phyloP scores from a whole-genome alignment of 768 basidiomycete genomes.

The Kwoniella botswanensis region DNA sequence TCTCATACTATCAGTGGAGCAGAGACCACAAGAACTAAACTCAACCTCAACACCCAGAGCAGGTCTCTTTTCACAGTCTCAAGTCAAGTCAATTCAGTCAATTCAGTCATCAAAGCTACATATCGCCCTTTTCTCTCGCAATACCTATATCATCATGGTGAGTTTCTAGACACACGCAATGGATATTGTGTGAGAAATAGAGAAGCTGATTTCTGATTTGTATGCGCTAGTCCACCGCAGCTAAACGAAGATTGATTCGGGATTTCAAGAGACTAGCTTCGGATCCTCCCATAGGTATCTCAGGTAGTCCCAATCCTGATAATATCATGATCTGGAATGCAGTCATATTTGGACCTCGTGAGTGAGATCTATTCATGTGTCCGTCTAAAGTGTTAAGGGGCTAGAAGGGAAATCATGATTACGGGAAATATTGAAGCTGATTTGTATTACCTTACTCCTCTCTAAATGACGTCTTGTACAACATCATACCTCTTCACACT shows the following conservation, averaged over 20 bases:
- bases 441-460: neutral
- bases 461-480: no score
- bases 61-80: neutral
- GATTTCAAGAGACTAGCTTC: slow-evolving; percentile 95
- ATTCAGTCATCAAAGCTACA: no score
- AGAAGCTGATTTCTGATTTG: neutral
- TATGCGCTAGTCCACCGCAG: slow-evolving; percentile 78
- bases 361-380: slow-evolving; percentile 50
- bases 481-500: no score
- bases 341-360: slow-evolving; percentile 97
- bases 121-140: neutral
- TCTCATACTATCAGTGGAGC: no score
- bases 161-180: neutral
- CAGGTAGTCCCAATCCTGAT: slow-evolving; percentile 94
- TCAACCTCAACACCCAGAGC: neutral
- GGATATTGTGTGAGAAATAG: no score
- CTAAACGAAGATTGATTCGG: slow-evolving; percentile 91
- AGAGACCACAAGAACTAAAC: no score
- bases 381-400: neutral
- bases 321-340: slow-evolving; percentile 99
- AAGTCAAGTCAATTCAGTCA: no score
- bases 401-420: neutral
- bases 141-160: slow-evolving; percentile 10
- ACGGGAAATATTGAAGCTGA: neutral
- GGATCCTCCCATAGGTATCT: slow-evolving; percentile 94